These are phyloP conservation scores for Eutrema japonicum DNA, from an alignment of 345 rosid species.

Conservation along the genomic window DNA sequence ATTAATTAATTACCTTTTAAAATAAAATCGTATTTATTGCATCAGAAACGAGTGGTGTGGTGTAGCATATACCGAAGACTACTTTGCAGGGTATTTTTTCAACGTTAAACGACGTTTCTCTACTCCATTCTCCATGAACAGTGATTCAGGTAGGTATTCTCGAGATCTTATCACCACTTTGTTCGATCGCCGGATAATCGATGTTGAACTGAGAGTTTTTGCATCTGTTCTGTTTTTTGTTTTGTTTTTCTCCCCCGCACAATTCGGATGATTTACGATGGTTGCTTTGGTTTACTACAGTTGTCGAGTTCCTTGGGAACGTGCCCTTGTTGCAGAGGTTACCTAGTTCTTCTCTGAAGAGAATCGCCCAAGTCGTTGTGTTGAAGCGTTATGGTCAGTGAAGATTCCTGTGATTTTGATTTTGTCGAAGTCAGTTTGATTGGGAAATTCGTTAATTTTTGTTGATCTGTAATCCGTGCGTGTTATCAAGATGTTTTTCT, in stretches of 20 bases:
- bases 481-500: background rate
- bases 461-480: too few relatives aligned
- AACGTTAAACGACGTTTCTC: conserved; percentile 10
- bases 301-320: conserved; percentile 68
- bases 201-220: background rate
- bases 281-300: conserved; percentile 50
- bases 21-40: too few relatives aligned
- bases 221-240: too few relatives aligned
- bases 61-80: too few relatives aligned
- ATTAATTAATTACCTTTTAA: too few relatives aligned
- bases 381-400: conserved; percentile 62
- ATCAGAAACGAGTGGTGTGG: too few relatives aligned
- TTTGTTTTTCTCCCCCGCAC: background rate
- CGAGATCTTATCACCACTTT: background rate
- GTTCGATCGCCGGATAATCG: background rate
- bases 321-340: conserved; percentile 78
- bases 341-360: conserved; percentile 67
- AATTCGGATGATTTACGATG: background rate
- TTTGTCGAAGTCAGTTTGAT: background rate
- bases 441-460: background rate
- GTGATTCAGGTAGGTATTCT: conserved; percentile 58
- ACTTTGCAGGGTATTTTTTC: background rate
- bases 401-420: conserved; percentile 12
- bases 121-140: conserved; percentile 42
- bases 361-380: conserved; percentile 56